Evolutionary conservation across 2,329 filamentous ascomycete genomes (phyloP).

Genomic region (Colletotrichum ledebouriae): DNA sequence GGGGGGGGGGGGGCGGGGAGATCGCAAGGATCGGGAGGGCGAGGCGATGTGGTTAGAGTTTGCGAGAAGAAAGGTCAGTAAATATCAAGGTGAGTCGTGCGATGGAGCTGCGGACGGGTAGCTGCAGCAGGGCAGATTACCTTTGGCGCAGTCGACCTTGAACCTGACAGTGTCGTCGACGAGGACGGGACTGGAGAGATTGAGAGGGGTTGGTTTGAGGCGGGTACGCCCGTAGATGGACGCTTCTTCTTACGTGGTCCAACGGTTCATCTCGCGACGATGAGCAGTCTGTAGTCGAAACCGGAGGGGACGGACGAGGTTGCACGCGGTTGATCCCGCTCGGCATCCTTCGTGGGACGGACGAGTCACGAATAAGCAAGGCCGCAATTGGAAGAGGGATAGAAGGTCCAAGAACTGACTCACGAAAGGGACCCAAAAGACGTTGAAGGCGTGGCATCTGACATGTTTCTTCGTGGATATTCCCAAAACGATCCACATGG

Average conservation of each 20-base stretch:
- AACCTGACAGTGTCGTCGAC: not conserved
- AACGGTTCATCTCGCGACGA: not conserved
- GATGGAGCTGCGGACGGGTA: conserved; percentile 1
- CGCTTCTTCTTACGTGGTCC: not conserved
- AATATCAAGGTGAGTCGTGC: not conserved
- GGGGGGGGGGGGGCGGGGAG: not conserved
- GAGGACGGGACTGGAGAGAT: too few relatives aligned
- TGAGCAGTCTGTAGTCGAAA: conserved; percentile 3
- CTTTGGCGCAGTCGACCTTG: not conserved
- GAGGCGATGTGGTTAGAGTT: conserved; percentile 15
- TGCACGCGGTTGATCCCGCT: conserved; percentile 20
- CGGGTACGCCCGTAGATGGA: conserved; percentile 10
- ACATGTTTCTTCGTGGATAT: not conserved
- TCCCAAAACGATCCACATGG: not conserved
- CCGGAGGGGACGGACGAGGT: conserved; percentile 1
- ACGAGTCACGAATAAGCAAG: conserved; percentile 3
- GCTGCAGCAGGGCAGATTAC: conserved; percentile 12
- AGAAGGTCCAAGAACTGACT: conserved; percentile 5
- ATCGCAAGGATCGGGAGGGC: conserved; percentile 1
- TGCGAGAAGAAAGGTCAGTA: conserved; percentile 13
- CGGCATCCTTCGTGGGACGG: not conserved
- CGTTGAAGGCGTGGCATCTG: conserved; percentile 32
- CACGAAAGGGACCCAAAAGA: conserved; percentile 5
- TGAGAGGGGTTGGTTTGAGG: not conserved
- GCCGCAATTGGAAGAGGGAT: not conserved